Evolutionary conservation across 108 stramenopile species (phyloP).

Genomic region (Aurantiochytrium sp.): DNA sequence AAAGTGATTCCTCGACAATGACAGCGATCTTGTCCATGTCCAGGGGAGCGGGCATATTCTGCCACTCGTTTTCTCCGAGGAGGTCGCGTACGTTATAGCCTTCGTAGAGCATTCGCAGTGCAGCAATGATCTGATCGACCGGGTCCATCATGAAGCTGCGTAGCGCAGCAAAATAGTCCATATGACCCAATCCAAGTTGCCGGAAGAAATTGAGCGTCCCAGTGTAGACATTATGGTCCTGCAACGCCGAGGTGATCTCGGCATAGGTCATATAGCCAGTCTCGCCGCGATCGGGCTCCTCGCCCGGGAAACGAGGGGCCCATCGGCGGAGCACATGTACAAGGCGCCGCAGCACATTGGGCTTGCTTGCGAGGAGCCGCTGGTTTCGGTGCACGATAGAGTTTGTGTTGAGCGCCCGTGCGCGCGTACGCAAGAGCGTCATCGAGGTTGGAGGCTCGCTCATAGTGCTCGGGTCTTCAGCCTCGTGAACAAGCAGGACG

Average conservation of each 20-base stretch:
- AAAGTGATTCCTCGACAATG: neutral
- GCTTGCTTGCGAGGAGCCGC: neutral
- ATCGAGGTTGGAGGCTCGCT: neutral
- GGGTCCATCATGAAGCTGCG: neutral
- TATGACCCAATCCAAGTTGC: neutral
- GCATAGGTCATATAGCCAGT: neutral
- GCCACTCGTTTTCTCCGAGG: neutral
- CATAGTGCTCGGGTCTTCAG: neutral
- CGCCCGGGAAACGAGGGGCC: neutral
- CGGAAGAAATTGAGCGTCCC: neutral
- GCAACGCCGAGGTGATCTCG: neutral
- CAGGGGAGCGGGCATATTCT: neutral
- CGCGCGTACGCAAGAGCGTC: neutral
- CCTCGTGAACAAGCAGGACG: neutral
- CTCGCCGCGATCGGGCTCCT: neutral
- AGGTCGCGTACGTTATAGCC: neutral
- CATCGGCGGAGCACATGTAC: neutral
- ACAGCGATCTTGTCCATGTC: neutral
- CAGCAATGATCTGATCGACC: neutral
- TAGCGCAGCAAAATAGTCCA: neutral
- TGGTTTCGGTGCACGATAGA: neutral
- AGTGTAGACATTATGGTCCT: neutral
- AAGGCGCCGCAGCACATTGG: neutral
- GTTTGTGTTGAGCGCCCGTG: neutral
- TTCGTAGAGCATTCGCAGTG: neutral